Base-by-base conservation (phyloP, 192 early-diverging fungal species). In the Coemansia sp. region DNA sequence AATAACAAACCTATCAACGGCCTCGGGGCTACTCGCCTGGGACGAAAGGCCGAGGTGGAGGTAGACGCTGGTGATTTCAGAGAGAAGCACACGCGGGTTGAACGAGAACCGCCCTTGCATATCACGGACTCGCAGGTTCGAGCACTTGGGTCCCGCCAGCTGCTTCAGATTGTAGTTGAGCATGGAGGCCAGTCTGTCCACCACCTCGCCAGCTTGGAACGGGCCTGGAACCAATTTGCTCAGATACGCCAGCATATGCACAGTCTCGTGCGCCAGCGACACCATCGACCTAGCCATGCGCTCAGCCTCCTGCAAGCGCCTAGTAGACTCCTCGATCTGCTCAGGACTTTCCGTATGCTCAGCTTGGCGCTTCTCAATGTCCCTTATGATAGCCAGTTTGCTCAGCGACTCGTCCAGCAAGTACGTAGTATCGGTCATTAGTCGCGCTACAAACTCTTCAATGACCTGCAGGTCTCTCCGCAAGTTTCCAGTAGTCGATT, bases 371-470 rank as follows among this genome's bases (percentile, higher is more conserved):
- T 78, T 82, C 79, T 97, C 92, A 39, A 97, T 76, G 5, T 80
- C 84, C 65, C 87, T 89, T 63, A 99, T 96, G 56, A 95, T 86
- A 0, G 87, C 83, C 64, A 99, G 71, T 65, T 95, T 96, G 43
- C 85, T 87, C 58, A 99, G 82, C 60, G 89, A 87, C 79, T 99
- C 97, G 69, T 97, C 97, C 71, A 99, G 62, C 39, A 99, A 80
- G 74, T 92, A 99, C 11, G 94, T 95, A 0, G 93, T 91, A 76
- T 99, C 97, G 64, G 93, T 96, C 92, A 97, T 96, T 50, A 99
- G 74, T 31, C 91, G 88, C 24, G 94, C 91, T 42, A 98, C 96
- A 31, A 93, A 87, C 50, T 93, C 90, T n/a, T 82, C 79, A 13
- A 82, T 69, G 8, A 82, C 75, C 1, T 60, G 70, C 63, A 66